Conservation (phyloP, 73 alveolate genomes). For the Paramecium primaurelia region DNA sequence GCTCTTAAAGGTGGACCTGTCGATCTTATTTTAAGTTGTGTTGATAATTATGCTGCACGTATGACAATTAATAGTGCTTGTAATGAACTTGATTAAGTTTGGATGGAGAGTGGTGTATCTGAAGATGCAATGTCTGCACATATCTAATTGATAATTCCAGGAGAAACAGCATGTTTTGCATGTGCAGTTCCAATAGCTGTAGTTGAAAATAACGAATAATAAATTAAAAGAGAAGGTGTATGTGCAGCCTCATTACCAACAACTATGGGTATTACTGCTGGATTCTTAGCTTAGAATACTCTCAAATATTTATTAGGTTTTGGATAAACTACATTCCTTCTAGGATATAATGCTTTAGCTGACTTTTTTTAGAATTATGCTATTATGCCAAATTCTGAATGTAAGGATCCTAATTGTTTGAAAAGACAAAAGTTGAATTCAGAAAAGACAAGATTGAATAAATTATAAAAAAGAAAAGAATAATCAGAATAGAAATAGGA, state of each 20-base stretch:
- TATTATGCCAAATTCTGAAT: conserved; percentile 87
- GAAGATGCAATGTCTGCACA: conserved; percentile 99
- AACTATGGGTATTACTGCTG: conserved; percentile 99
- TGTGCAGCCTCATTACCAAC: conserved; percentile 99
- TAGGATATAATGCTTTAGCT: conserved; percentile 88
- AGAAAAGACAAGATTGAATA: conserved; percentile 56
- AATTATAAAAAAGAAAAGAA: conserved; percentile 60
- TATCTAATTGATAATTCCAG: conserved; percentile 88
- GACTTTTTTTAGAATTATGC: conserved; percentile 87
- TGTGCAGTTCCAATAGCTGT: conserved; percentile 99
- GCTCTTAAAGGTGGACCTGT: conserved; percentile 80
- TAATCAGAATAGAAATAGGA: conserved; percentile 55
- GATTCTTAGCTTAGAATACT: conserved; percentile 88
- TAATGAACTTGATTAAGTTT: conserved; percentile 81
- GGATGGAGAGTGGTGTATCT: conserved; percentile 98
- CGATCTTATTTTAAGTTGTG: conserved; percentile 91
- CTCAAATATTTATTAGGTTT: conserved; percentile 85
- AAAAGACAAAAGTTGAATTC: conserved; percentile 75
- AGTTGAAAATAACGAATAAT: conserved; percentile 93
- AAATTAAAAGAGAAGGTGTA: conserved; percentile 97
- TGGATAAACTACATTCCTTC: conserved; percentile 86
- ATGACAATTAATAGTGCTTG: conserved; percentile 96
- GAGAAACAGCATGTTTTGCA: conserved; percentile 98
- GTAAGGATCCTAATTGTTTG: conserved; percentile 81
- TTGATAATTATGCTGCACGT: conserved; percentile 98